Evolutionary conservation across 305 asterid species (phyloP), one percentile per base, ranked within the genome.

Genomic region (Ilex paraguariensis): DNA sequence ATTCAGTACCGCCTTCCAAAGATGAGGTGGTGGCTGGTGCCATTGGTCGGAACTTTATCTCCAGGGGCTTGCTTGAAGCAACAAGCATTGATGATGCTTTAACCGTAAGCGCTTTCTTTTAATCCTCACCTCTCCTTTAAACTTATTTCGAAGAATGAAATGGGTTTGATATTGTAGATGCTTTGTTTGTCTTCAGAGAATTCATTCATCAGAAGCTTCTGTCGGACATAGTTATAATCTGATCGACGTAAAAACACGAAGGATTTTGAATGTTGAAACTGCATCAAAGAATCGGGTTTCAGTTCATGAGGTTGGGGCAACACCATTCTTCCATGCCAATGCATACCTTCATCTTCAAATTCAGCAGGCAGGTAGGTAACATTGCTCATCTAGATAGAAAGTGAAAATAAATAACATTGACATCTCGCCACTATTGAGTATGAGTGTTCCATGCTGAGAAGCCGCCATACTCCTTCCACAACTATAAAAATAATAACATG

Each of bases 271-370:
- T 5, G 89, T 85, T 2, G 97, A 91, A 76, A 86, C 98, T 7
- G 95, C 92, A 51, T 91, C 97, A 67, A 80, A 92, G 76, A 70
- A 80, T 48, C 90, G 97, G 46, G 61, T 57, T 60, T 83, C 98
- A 8, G 68, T 79, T 50, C 56, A 39, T 66, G 95, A 88, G 77
- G 76, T 87, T 6, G 86, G 88, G 63, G 61, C 64, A 51, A 70
- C 63, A 52, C 97, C 98, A 10, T 87, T 88, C 56, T 91, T 91
- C 78, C 98, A 88, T 75, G 96, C 95, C 63, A 91, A 91, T 67
- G 79, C 70, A 87, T 91, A 87, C 66, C 85, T 88, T 68, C 98
- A 91, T 77, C 95, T 91, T 58, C 70, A 79, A 65, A 87, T 91
- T 72, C 69, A 77, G 40, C 96, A 91, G 96, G 96, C 71, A 79